These are phyloP conservation scores for Candida railenensis DNA, from an alignment of 805 yeast species.

Conservation along the genomic window DNA sequence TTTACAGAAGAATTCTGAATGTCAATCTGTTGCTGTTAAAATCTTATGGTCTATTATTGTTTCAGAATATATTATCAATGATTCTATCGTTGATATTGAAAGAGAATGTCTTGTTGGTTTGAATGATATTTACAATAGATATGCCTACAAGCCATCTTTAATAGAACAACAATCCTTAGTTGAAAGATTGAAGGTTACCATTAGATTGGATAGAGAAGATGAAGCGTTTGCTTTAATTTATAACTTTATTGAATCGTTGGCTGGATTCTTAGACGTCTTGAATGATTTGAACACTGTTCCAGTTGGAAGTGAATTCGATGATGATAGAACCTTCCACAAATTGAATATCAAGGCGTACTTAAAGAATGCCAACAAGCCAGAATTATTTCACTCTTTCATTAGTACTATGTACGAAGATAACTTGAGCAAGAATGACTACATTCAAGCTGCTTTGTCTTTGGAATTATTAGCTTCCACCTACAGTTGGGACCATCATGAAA, in stretches of 20 bases:
- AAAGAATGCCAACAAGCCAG: slow-evolving; percentile 76
- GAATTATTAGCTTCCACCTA: slow-evolving; percentile 76
- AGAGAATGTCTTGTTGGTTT: slow-evolving; percentile 62
- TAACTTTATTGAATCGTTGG: slow-evolving; percentile 51
- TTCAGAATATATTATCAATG: slow-evolving; percentile 62
- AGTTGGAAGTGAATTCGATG: slow-evolving; percentile 78
- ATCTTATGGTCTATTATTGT: slow-evolving; percentile 71
- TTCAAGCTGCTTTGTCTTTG: slow-evolving; percentile 81
- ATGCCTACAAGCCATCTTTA: slow-evolving; percentile 54
- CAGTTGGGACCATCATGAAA: slow-evolving; percentile 63
- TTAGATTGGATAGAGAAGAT: slow-evolving; percentile 61
- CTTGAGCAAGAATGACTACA: slow-evolving; percentile 55
- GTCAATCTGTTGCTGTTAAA: slow-evolving; percentile 62
- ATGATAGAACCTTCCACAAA: slow-evolving; percentile 79
- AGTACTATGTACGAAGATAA: slow-evolving; percentile 71
- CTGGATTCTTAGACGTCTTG: slow-evolving; percentile 62
- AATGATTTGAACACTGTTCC: slow-evolving; percentile 74
- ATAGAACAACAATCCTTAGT: slow-evolving; percentile 56
- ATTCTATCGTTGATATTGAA: slow-evolving; percentile 57
- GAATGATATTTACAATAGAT: slow-evolving; percentile 60
- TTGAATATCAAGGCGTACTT: slow-evolving; percentile 74
- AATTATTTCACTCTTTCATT: slow-evolving; percentile 75
- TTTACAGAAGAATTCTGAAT: slow-evolving; percentile 60
- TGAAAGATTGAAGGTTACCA: slow-evolving; percentile 46
- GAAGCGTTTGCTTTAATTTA: slow-evolving; percentile 53